Evolutionary conservation across 495 filamentous ascomycete genomes (phyloP), one percentile per base, ranked within the genome.

Genomic region (Podospora anserina): DNA sequence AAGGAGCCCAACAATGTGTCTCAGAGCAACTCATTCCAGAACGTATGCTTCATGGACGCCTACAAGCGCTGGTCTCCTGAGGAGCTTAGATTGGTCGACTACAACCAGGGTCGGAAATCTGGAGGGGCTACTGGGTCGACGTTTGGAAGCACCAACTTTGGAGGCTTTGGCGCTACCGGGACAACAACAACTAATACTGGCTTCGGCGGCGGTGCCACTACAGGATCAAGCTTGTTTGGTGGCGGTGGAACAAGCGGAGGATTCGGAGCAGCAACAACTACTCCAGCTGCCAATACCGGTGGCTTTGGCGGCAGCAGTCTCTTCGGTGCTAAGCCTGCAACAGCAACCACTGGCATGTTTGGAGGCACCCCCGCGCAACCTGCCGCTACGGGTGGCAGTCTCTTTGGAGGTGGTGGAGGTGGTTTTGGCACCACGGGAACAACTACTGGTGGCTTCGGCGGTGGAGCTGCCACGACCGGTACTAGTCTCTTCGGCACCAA

Each of bases 11-110:
- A 80, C 63, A 81, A 81, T 5, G 85, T 72, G 0, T 49, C 75
- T 39, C 81, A 83, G 57, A 89, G 83, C 64, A 92, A 90, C 74
- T 85, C 90, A 27, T 99, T 88, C 75, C 94, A 98, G 76, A 97
- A 89, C 71, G 90, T 69, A 86, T 87, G 16, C 23, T 96, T 97
- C 71, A 90, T 91, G 84, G 88, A 88, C 60, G 87, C 92, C 0
- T 98, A 97, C 80, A 87, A 86, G 76, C 93, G 93, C 69, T 97
- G 87, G 78, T 97, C 92, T 4, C 87, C 91, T 49, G 95, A 99
- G 77, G 95, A 99, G 78, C 79, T 99, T 59, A 87, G 95, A 74
- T 78, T 96, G 66, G 92, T 86, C 44, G 95, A 99, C 80, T 99
- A 98, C 79, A 86, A 88, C 65, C 89, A 92, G 82, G 95, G 95